Base-by-base conservation (phyloP, 176 grass and related monocot species). In the Aegilops tauschii region DNA sequence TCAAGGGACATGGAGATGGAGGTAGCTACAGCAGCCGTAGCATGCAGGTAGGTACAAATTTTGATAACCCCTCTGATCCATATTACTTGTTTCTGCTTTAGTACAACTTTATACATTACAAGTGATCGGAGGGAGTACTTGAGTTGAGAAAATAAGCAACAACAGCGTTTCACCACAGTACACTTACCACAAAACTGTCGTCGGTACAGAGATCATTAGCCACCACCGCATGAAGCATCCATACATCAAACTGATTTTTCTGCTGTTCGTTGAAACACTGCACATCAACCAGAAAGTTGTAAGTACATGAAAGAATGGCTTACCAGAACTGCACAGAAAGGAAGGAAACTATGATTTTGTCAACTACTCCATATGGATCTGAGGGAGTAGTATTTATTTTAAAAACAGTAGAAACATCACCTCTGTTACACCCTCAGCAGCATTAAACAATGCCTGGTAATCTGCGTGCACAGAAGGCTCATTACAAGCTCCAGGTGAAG, bases 131-230 rank as follows among this genome's bases (percentile, higher is more conserved):
- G 40, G 40, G 40, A 42, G 40, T 42, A 9, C 9, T 81, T 27
- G 5, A n/a, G 35, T 21, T 30, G 21, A 52, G 0, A 67, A 73
- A 72, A 65, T 28, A 82, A 45, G 44, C 11, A 86, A 9, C 30
- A 63, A 8, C 3, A 4, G 64, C 0, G 0, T 32, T 67, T 56
- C 9, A 79, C 12, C 71, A 37, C 9, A 21, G 21, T 76, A 77
- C 73, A 86, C 97, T 65, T 85, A 98, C 97, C 97, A 99, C 92
- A 91, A 99, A 99, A 82, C 97, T 99, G 42, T 99, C 97, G 70
- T 99, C 97, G 39, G 97, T 96, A 32, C 85, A 92, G n/a, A 99
- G 94, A 85, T 99, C 97, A 87, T 99, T 99, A 83, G 97, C 92
- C 50, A 99, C 87, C 85, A 99, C 90, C 5, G 90, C 94, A 77